Evolutionary conservation across 169 alveolate species (phyloP).

Genomic region (Cryptosporidium bovis): DNA sequence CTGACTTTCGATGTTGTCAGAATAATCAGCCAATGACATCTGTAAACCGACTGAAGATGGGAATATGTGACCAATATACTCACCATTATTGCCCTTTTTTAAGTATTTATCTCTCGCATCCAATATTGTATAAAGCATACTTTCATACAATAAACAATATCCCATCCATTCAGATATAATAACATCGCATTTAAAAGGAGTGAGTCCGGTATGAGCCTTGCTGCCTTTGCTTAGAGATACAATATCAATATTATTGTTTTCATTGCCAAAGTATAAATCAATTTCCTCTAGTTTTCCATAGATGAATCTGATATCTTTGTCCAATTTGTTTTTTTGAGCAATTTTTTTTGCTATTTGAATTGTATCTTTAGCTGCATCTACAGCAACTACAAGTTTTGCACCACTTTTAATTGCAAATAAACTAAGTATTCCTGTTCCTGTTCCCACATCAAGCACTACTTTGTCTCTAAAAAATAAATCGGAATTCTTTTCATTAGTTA

Average conservation of each 20-base stretch:
- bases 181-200: conserved; percentile 80
- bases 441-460: conserved; percentile 88
- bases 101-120: conserved; percentile 87
- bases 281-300: conserved; percentile 84
- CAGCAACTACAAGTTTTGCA: conserved; percentile 91
- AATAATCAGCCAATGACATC: conserved; percentile 47
- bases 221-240: conserved; percentile 65
- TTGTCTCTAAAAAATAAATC: conserved; percentile 86
- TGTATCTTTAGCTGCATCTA: conserved; percentile 92
- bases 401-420: conserved; percentile 90
- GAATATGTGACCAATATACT: conserved; percentile 32
- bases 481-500: conserved; percentile 78
- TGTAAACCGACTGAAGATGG: conserved; percentile 62
- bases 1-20: neutral
- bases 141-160: conserved; percentile 85
- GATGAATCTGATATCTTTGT: conserved; percentile 82
- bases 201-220: conserved; percentile 17
- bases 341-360: conserved; percentile 88
- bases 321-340: conserved; percentile 83
- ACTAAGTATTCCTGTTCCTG: conserved; percentile 88
- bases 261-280: conserved; percentile 18
- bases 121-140: conserved; percentile 89
- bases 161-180: conserved; percentile 92
- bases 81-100: conserved; percentile 19
- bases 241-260: conserved; percentile 42